These are phyloP conservation scores for Mycena vulgaris DNA, from an alignment of 768 basidiomycete genomes.

Conservation along the genomic window DNA sequence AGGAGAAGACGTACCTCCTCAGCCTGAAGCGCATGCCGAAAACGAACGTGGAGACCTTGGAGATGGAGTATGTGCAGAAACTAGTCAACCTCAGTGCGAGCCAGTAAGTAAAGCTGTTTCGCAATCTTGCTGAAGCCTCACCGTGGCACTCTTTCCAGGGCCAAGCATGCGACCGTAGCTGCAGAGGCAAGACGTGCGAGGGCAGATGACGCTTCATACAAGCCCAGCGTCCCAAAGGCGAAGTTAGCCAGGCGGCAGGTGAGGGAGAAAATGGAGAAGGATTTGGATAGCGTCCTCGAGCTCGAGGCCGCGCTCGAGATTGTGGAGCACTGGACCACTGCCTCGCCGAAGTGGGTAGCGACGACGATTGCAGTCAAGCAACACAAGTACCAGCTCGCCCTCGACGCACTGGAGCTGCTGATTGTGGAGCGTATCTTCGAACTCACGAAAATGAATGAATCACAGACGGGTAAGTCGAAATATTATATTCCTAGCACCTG, in stretches of 20 bases:
- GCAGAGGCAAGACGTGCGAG: not conserved
- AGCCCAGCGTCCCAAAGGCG: not conserved
- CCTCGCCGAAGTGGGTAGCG: slow-evolving; percentile 31
- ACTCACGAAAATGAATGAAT: no score
- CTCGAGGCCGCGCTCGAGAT: not conserved
- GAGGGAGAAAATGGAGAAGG: not conserved
- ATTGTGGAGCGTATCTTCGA: no score
- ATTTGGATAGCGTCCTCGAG: not conserved
- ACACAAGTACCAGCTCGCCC: no score
- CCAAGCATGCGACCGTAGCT: not conserved
- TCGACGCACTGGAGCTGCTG: no score
- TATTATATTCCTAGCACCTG: not conserved
- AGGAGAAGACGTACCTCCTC: slow-evolving; percentile 4
- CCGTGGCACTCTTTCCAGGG: not conserved
- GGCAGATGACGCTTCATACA: no score
- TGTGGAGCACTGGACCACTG: no score
- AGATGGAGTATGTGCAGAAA: no score
- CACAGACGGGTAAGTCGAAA: slow-evolving; percentile 36
- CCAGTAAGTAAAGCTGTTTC: not conserved
- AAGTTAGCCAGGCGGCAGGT: slow-evolving; percentile 5
- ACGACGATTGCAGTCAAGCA: slow-evolving; percentile 2
- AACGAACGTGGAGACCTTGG: no score
- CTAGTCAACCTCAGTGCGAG: not conserved
- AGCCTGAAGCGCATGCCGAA: not conserved
- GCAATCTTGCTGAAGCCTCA: not conserved